Evolutionary conservation across 257 asterid genomes (phyloP).

Genomic region (Ophiorrhiza pumila): DNA sequence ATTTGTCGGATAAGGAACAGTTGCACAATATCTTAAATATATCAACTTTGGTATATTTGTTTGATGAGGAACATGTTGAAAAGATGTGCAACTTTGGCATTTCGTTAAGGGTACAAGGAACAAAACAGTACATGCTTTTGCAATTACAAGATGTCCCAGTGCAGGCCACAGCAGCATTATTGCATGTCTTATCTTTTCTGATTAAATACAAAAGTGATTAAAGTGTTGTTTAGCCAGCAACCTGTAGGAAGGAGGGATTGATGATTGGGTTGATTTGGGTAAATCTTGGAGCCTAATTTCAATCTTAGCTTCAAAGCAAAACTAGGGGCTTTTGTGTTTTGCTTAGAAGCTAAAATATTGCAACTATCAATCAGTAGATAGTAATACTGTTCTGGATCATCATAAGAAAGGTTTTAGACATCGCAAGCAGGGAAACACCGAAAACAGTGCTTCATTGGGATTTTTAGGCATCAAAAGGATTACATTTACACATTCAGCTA

Average conservation of each 20-base stretch:
- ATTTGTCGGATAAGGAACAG: too few relatives aligned
- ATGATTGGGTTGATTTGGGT: constrained; percentile 1
- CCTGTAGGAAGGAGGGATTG: not conserved
- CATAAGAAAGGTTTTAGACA: too few relatives aligned
- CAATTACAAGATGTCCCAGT: not conserved
- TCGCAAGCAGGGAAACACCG: constrained; percentile 1
- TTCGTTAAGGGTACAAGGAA: not conserved
- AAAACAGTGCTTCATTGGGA: too few relatives aligned
- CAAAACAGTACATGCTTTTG: not conserved
- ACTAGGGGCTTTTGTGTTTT: constrained; percentile 13
- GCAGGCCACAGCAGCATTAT: too few relatives aligned
- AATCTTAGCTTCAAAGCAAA: constrained; percentile 28
- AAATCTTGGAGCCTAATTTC: not conserved
- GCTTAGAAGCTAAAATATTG: constrained; percentile 24
- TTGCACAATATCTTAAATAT: too few relatives aligned
- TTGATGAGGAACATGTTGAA: not conserved
- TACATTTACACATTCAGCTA: not conserved
- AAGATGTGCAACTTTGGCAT: not conserved
- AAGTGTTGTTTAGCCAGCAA: not conserved
- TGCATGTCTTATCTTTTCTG: not conserved
- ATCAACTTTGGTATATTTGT: not conserved
- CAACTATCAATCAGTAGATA: too few relatives aligned
- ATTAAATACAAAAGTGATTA: not conserved
- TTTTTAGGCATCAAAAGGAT: too few relatives aligned
- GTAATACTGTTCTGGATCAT: too few relatives aligned